Conservation (phyloP, 2,329 filamentous ascomycete genomes). For the Arthrobotrys conoides region DNA sequence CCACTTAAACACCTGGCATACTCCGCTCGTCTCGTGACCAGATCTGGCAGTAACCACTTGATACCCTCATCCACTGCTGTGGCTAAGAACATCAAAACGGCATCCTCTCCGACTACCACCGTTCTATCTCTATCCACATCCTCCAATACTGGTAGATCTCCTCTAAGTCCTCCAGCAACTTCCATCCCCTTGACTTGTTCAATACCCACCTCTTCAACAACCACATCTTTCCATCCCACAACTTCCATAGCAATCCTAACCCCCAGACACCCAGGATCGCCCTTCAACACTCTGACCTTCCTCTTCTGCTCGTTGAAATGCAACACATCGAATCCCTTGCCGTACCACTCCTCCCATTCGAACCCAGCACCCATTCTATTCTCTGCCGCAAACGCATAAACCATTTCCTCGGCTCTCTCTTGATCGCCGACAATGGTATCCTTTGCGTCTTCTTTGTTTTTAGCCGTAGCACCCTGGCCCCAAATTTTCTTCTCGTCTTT, state of each 20-base stretch:
- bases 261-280: slow-evolving; percentile 65
- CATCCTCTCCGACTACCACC: slow-evolving; percentile 62
- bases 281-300: slow-evolving; percentile 66
- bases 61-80: slow-evolving; percentile 53
- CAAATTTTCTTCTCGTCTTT: slow-evolving; percentile 75
- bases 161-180: slow-evolving; percentile 27
- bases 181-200: slow-evolving; percentile 48
- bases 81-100: slow-evolving; percentile 63
- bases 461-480: slow-evolving; percentile 88
- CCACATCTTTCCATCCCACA: slow-evolving; percentile 39
- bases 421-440: slow-evolving; percentile 79
- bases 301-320: slow-evolving; percentile 70
- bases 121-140: slow-evolving; percentile 63
- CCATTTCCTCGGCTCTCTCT: slow-evolving; percentile 76
- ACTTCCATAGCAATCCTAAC: slow-evolving; percentile 64
- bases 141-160: slow-evolving; percentile 60
- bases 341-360: slow-evolving; percentile 82
- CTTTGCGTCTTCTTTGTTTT: slow-evolving; percentile 74
- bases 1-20: slow-evolving; percentile 46
- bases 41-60: slow-evolving; percentile 51
- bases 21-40: slow-evolving; percentile 42
- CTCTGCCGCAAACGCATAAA: slow-evolving; percentile 85
- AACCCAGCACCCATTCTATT: slow-evolving; percentile 80
- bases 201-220: slow-evolving; percentile 43
- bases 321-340: slow-evolving; percentile 85